A percentile compares a stretch with the other conserved stretches of the same genome.
These are phyloP conservation scores for Aegilops tauschii DNA, from an alignment of 176 grass and related monocot genomes.

Conservation along the genomic window DNA sequence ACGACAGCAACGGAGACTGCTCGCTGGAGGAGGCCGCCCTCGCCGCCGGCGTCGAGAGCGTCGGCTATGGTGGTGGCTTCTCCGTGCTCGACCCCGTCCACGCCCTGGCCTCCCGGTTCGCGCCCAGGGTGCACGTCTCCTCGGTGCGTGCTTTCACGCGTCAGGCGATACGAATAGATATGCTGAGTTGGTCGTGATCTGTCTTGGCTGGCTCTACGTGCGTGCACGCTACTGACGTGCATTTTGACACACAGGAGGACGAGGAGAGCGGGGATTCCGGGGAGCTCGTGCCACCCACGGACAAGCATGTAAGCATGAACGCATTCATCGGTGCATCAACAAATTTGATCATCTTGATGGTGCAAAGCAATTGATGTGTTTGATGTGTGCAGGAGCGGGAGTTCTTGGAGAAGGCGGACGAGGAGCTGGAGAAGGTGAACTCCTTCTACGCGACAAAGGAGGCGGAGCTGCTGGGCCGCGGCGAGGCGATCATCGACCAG, in stretches of 20 bases:
- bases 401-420: too few species aligned
- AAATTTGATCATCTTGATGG: background rate
- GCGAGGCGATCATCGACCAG: too few species aligned
- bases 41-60: too few species aligned
- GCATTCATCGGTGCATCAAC: background rate
- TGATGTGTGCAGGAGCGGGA: background rate
- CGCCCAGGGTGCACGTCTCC: background rate
- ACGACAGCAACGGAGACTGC: too few species aligned
- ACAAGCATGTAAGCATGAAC: slow-evolving; percentile 47
- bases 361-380: background rate
- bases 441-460: too few species aligned
- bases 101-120: slow-evolving; percentile 42
- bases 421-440: too few species aligned
- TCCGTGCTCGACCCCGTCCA: slow-evolving; percentile 70
- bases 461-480: too few species aligned
- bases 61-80: slow-evolving; percentile 38
- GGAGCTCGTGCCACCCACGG: slow-evolving; percentile 51
- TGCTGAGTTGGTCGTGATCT: background rate
- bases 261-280: background rate
- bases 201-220: background rate
- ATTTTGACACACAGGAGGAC: slow-evolving; percentile 18
- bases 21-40: too few species aligned
- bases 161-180: background rate
- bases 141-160: background rate
- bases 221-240: background rate